Base-by-base conservation (phyloP, 164 flowering plant genomes). In the Cinnamomum micranthum region DNA sequence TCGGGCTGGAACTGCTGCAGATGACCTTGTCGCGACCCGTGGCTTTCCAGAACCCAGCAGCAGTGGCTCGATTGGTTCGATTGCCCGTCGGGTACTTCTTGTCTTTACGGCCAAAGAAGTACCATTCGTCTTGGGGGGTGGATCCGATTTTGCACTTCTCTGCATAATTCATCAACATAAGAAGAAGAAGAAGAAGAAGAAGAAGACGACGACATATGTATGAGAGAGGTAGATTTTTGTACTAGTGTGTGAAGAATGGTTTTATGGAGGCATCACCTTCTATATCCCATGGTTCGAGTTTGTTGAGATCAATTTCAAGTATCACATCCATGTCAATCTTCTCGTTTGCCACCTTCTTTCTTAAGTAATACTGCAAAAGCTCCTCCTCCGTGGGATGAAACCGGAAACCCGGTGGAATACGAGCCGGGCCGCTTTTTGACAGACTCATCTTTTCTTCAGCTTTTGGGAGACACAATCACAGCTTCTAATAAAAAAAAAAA, bases 231-330 rank as follows among this genome's bases (percentile, higher is more conserved):
- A 27, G 55, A 14, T 50, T 41, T 41, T 52, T 33, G 31, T 1
- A 19, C 4, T 13, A 41, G 33, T 72, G 60, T 28, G 52, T 11
- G 35, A 62, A 60, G 31, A 50, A 35, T 41, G 19, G 24, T 64
- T 50, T 22, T 41, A 13, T 15, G 15, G 15, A 51, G 72, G 11
- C 24, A n/a, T 2, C 73, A 92, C 98, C 98, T 90, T 94, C 96
- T 50, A 94, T 94, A 76, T 94, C 97, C 98, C 98, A 93, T 0
- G 98, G 98, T 71, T 93, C 98, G 27, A 93, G 93, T 84, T 92
- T 94, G 71, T 94, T 92, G 51, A 94, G 98, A 83, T 94, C 98
- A 9, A 94, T 90, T 2, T 94, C 98, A 4, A 88, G 91, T 75
- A 92, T 94, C 0, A 94, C 98, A 75, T 94, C 95, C 47, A 94